These are phyloP conservation scores for Solanum boliviense DNA, from an alignment of 257 asterid genomes.

Conservation along the genomic window DNA sequence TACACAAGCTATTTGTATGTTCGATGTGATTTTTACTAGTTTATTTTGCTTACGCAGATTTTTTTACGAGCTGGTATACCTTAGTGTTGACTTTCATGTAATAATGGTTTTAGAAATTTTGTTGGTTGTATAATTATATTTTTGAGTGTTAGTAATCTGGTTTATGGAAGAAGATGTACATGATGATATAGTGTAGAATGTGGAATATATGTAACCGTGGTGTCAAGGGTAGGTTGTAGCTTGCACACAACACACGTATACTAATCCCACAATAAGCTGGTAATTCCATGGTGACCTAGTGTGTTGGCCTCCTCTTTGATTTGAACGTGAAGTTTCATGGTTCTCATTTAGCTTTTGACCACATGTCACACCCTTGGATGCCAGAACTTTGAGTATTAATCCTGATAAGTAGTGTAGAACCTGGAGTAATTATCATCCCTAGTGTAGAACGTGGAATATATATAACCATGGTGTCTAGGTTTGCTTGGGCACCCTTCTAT, in stretches of 20 bases:
- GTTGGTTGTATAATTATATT: background rate
- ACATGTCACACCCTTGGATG: background rate
- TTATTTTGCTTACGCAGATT: background rate
- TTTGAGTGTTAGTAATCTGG: background rate
- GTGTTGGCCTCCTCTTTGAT: background rate
- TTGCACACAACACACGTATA: background rate
- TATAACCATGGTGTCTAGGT: background rate
- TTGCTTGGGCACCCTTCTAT: background rate
- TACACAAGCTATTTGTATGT: background rate
- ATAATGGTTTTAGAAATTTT: background rate
- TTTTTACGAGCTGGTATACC: background rate
- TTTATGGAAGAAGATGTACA: background rate
- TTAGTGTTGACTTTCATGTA: background rate
- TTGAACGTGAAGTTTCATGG: background rate
- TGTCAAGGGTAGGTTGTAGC: background rate
- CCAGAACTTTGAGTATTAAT: background rate
- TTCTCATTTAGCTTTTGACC: background rate
- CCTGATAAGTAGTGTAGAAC: background rate
- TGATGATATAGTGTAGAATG: background rate
- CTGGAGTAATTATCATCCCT: background rate
- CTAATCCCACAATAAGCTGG: background rate
- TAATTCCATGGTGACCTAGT: background rate
- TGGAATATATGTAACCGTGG: background rate
- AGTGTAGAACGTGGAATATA: background rate
- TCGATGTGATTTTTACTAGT: background rate